Evolutionary conservation across 2,329 filamentous ascomycete species (phyloP), one percentile per base, ranked within the genome.

Genomic region (Akanthomyces uredinophilus): DNA sequence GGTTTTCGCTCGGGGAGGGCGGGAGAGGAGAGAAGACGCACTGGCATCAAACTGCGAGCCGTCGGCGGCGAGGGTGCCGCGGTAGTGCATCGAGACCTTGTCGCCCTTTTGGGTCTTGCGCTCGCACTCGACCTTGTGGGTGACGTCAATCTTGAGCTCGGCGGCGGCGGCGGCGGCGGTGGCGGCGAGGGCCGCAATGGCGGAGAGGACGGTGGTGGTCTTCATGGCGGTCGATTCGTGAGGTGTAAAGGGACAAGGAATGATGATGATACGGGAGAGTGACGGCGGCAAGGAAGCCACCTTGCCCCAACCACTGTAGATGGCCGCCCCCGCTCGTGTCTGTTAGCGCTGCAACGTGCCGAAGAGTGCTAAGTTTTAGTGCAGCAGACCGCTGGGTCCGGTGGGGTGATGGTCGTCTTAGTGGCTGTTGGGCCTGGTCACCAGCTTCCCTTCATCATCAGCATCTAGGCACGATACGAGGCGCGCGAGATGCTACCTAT

Each of bases 41-140:
- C 84, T 87, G 65, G 91, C 86, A 77, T 97, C 94, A 72, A 98
- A 98, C 74, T 95, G 81, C 64, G 84, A 81, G 70, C 92, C 94
- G 66, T 87, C 85, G 57, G 79, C 78, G 65, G 86, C 83, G 37
- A 97, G 84, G 1, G 89, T 95, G 69, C 94, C 94, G 61, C 84
- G 84, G 81, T 98, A 97, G 80, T 97, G 92, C 70, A 97, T 92
- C 61, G 87, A 81, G 72, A 97, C 87, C 66, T 81, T 86, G 78
- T 97, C 93, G 67, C 92, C 92, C 65, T 83, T 85, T 71, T 83
- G 71, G 18, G 86, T 90, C 79, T 91, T 93, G 75, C 92, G 88
- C 56, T 86, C 85, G 81, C 93, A 97, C 68, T 91, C 85, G 66
- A 90, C 89, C 29, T 84, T 79, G 63, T 86, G 81, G 57, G 87